Evolutionary conservation across 1,284 basidiomycete species (phyloP).

Genomic region (Schizophyllum amplum): DNA sequence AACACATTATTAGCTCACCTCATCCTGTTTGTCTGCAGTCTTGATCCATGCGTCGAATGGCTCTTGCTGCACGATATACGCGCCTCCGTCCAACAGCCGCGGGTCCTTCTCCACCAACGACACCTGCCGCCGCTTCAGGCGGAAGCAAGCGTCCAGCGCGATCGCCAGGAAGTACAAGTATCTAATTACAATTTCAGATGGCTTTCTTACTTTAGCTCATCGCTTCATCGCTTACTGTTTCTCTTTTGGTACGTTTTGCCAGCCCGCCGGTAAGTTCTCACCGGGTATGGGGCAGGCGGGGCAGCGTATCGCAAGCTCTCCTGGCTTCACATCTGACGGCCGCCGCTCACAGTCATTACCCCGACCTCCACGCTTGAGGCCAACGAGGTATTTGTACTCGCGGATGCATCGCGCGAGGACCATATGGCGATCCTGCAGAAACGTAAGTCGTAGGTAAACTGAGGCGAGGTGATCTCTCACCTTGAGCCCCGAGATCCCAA

Average conservation of each 20-base stretch:
- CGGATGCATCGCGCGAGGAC: constrained; percentile 11
- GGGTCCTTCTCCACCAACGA: constrained; percentile 1
- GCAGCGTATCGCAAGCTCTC: constrained; percentile 17
- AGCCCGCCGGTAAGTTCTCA: constrained; percentile 17
- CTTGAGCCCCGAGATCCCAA: constrained; percentile 3
- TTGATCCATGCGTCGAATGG: too few species aligned
- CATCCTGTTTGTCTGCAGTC: too few species aligned
- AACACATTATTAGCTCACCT: too few species aligned
- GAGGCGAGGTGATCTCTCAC: constrained; percentile 4
- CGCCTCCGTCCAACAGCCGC: neutral
- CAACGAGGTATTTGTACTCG: constrained; percentile 12
- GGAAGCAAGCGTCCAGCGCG: constrained; percentile 16
- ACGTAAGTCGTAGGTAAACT: neutral
- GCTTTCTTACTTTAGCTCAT: neutral
- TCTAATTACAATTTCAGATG: constrained; percentile 4
- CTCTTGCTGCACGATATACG: constrained; percentile 1
- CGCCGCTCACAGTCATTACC: constrained; percentile 9
- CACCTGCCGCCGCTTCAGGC: constrained; percentile 10
- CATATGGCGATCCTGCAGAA: constrained; percentile 10
- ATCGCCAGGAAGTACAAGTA: constrained; percentile 12
- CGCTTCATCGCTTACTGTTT: neutral
- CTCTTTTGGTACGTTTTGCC: constrained; percentile 7
- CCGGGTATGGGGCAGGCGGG: constrained; percentile 18
- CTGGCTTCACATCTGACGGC: constrained; percentile 2
- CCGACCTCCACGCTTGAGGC: constrained; percentile 15